Percentiles rank a stretch among this genome's conserved stretches.
Evolutionary conservation across 306 rosid species (phyloP).

Genomic region (Ziziphus jujuba): DNA sequence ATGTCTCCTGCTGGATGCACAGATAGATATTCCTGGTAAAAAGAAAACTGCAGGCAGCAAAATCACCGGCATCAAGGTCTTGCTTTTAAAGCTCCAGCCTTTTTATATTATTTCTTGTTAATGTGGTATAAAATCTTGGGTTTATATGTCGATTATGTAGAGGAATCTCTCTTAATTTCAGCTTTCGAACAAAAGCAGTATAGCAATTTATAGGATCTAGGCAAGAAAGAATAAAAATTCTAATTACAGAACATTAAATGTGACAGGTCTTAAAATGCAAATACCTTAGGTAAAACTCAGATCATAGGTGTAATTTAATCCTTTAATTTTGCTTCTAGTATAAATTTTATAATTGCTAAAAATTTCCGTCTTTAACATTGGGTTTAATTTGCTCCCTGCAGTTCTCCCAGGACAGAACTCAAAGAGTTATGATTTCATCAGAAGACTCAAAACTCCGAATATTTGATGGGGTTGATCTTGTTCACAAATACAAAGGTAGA

Average conservation of each 20-base stretch:
- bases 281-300: too few relatives aligned
- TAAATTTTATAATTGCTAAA: background rate
- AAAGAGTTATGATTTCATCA: slow-evolving; percentile 70
- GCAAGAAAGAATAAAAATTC: too few relatives aligned
- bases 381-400: slow-evolving; percentile 32
- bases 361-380: slow-evolving; percentile 12
- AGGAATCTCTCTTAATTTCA: too few relatives aligned
- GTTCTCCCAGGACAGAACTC: slow-evolving; percentile 58
- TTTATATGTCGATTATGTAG: too few relatives aligned
- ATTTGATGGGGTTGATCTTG: slow-evolving; percentile 60
- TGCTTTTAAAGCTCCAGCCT: slow-evolving; percentile 16
- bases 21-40: slow-evolving; percentile 48
- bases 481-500: slow-evolving; percentile 69
- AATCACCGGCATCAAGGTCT: slow-evolving; percentile 91
- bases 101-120: background rate
- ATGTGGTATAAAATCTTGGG: background rate
- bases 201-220: too few relatives aligned
- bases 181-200: too few relatives aligned
- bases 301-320: too few relatives aligned
- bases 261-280: too few relatives aligned
- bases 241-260: too few relatives aligned
- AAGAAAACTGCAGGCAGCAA: slow-evolving; percentile 63
- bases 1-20: slow-evolving; percentile 48
- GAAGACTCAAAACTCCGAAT: slow-evolving; percentile 82
- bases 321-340: background rate